A percentile compares a stretch with the other conserved stretches of the same genome.
Conservation (phyloP, 305 asterid species). For the Fraxinus albicans region DNA sequence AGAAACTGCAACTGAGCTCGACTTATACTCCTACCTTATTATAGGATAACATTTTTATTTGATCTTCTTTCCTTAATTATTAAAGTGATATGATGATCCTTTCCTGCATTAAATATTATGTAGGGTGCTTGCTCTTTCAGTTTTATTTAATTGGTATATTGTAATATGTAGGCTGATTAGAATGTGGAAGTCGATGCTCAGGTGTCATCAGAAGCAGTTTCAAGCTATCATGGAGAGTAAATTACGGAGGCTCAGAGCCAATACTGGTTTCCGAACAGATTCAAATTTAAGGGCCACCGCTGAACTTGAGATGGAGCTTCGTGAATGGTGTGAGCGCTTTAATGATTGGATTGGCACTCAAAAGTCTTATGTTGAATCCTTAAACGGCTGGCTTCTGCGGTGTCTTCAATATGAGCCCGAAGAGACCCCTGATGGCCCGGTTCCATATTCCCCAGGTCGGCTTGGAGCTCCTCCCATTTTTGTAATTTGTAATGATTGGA, state of each 20-base stretch:
- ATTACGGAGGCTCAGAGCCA: constrained; percentile 71
- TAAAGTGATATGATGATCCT: background rate
- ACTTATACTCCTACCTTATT: background rate
- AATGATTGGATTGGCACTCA: constrained; percentile 77
- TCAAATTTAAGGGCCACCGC: constrained; percentile 60
- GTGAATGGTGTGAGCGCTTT: constrained; percentile 72
- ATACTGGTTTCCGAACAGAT: constrained; percentile 53
- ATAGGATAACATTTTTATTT: background rate
- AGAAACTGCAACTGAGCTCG: background rate
- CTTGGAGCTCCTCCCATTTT: constrained; percentile 92
- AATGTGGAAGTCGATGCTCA: constrained; percentile 96
- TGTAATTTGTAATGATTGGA: constrained; percentile 83
- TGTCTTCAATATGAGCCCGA: constrained; percentile 73
- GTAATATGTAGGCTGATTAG: constrained; percentile 59
- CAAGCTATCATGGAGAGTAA: constrained; percentile 90
- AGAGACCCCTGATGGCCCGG: constrained; percentile 70
- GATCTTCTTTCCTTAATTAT: background rate
- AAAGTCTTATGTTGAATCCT: constrained; percentile 70
- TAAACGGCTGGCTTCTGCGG: constrained; percentile 79
- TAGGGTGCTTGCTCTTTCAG: background rate
- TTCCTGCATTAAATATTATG: background rate
- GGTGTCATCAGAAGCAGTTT: constrained; percentile 92
- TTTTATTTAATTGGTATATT: background rate
- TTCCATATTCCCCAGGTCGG: constrained; percentile 85
- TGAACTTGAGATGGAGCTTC: constrained; percentile 81